These are phyloP conservation scores for Diaporthe capsici DNA, from an alignment of 2,329 filamentous ascomycete species.

Conservation along the genomic window DNA sequence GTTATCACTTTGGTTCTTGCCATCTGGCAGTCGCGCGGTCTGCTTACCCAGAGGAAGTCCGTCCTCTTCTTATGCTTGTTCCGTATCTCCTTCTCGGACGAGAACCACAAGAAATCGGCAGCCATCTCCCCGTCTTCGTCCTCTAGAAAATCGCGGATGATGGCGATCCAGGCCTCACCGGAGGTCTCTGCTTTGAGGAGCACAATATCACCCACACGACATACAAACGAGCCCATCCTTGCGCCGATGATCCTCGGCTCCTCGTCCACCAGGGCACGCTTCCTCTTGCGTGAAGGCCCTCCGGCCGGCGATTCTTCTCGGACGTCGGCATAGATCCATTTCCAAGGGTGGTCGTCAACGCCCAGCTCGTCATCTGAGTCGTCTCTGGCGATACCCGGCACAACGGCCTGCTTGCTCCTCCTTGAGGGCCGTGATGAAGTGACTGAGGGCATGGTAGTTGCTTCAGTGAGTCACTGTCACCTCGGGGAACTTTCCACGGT, in stretches of 20 bases:
- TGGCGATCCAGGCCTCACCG: constrained; percentile 92
- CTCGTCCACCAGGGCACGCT: constrained; percentile 48
- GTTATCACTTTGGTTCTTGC: neutral
- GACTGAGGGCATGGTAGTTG: constrained; percentile 27
- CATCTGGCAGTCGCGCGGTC: neutral
- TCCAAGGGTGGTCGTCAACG: constrained; percentile 79
- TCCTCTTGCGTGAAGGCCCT: constrained; percentile 52
- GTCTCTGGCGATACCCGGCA: constrained; percentile 76
- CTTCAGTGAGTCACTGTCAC: constrained; percentile 8
- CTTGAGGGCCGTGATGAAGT: constrained; percentile 30
- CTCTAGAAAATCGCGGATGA: constrained; percentile 86
- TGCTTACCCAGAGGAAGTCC: constrained; percentile 78
- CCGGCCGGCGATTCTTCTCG: constrained; percentile 38
- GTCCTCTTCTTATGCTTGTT: constrained; percentile 85
- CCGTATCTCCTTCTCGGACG: constrained; percentile 88
- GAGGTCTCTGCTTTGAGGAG: constrained; percentile 89
- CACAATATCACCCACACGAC: constrained; percentile 85
- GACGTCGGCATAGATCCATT: constrained; percentile 78
- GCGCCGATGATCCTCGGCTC: constrained; percentile 80
- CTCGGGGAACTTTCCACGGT: neutral
- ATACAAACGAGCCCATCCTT: constrained; percentile 84
- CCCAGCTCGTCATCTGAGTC: constrained; percentile 92
- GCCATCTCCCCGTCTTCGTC: constrained; percentile 82
- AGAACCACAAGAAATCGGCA: constrained; percentile 96
- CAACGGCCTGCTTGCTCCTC: constrained; percentile 41